Base-by-base conservation (phyloP, 257 asterid genomes). In the Capsicum pubescens region DNA sequence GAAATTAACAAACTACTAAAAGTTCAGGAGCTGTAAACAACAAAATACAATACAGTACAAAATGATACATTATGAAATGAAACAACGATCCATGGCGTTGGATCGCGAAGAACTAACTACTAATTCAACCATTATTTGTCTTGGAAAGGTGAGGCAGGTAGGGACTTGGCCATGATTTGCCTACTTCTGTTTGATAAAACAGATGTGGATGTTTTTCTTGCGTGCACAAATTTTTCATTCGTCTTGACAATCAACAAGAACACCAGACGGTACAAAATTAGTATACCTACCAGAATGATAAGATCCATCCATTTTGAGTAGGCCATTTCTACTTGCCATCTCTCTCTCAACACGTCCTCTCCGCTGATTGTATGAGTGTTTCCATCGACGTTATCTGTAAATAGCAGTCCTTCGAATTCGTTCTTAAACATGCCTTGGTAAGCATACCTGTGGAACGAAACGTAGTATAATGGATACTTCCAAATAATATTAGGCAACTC, bases 291-390 rank as follows among this genome's bases (percentile, higher is more conserved):
- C 44, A 83, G 32, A 32, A 83, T 46, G 26, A 9, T 21, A 44
- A 83, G 85, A 35, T 83, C 55, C 7, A 71, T 7, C 85, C 85
- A 83, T 63, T 71, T 83, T 39, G 85, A 82, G 13, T 82, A 69
- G 9, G 8, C 58, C 79, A 82, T 66, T 68, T 82, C 69, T 1
- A 67, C 84, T 70, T 83, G 85, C 80, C 60, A 83, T 44, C 14
- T 61, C 13, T 56, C 71, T 58, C 82, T 71, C 82, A 83, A 39
- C 19, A 83, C 56, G 2, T 70, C 60, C 14, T 71, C 82, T 36
- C 85, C 85, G 0, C 68, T 19, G 9, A 71, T 70, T 42, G 46
- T 42, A 26, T 26, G 32, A 26, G 32, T 26, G 32, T 26, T 26
- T 26, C 32, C 32, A 26, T 26, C 32, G 32, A 26, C 32, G 32